Evolutionary conservation across 2,329 filamentous ascomycete genomes (phyloP).

Genomic region (Penicillium brasilianum): DNA sequence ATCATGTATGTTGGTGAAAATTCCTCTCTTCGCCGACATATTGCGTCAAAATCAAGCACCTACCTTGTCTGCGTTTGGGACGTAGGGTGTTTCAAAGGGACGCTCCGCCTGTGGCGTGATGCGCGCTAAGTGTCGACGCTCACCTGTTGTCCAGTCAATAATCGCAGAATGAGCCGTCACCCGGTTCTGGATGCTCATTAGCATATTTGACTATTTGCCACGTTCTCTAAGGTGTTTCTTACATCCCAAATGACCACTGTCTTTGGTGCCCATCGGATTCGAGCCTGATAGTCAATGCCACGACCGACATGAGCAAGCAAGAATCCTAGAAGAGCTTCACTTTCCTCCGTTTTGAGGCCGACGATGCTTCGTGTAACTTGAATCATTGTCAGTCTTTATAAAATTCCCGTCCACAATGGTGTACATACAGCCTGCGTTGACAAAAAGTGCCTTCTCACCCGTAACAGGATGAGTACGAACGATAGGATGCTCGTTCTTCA

Average conservation of each 20-base stretch:
- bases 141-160: conserved; percentile 36
- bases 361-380: conserved; percentile 45
- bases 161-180: conserved; percentile 45
- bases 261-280: conserved; percentile 33
- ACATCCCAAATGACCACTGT: conserved; percentile 47
- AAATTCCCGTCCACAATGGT: not conserved
- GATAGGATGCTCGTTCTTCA: conserved; percentile 73
- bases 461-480: conserved; percentile 54
- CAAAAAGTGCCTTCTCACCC: conserved; percentile 42
- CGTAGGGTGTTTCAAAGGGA: conserved; percentile 32
- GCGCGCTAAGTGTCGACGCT: conserved; percentile 36
- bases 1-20: not conserved
- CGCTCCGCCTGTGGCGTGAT: conserved; percentile 38
- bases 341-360: conserved; percentile 52
- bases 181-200: conserved; percentile 37
- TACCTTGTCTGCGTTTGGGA: not conserved
- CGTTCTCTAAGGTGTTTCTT: conserved; percentile 21
- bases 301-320: conserved; percentile 27
- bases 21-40: not conserved
- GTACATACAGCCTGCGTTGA: conserved; percentile 39
- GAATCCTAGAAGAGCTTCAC: conserved; percentile 43
- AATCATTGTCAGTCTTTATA: conserved; percentile 29
- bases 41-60: not conserved
- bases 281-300: conserved; percentile 33
- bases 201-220: conserved; percentile 33